Evolutionary conservation across 352 stramenopile genomes (phyloP).

Genomic region (Globisporangium mamillatum): DNA sequence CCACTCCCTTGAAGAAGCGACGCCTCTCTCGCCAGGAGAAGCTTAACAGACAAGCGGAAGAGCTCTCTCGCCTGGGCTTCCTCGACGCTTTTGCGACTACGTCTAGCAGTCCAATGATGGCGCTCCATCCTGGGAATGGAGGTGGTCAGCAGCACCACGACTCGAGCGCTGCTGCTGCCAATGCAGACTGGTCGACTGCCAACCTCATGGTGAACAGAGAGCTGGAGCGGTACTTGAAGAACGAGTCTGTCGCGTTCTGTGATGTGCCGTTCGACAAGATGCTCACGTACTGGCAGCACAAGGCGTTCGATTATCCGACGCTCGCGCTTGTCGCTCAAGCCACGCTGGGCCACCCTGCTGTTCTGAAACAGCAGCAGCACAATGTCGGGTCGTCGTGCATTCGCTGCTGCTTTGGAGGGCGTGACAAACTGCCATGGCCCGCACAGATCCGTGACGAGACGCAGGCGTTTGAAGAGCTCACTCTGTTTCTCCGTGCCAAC

Average conservation of each 20-base stretch:
- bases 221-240: constrained; percentile 22
- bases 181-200: background rate
- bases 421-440: background rate
- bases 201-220: constrained; percentile 11
- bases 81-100: constrained; percentile 6
- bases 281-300: constrained; percentile 23
- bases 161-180: background rate
- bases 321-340: constrained; percentile 17
- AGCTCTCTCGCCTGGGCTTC: constrained; percentile 20
- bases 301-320: constrained; percentile 25
- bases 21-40: constrained; percentile 15
- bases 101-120: background rate
- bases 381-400: background rate
- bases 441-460: constrained; percentile 8
- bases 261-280: constrained; percentile 21
- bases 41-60: constrained; percentile 16
- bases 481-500: constrained; percentile 11
- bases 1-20: constrained; percentile 14
- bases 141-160: background rate
- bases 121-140: background rate
- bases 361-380: background rate
- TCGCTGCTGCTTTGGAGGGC: constrained; percentile 13
- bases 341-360: constrained; percentile 7
- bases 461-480: constrained; percentile 13
- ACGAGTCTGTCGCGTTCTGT: constrained; percentile 18